Percentiles rank a stretch among this genome's conserved stretches.
Conservation (phyloP, 768 basidiomycete species). For the Kwoniella pini region DNA sequence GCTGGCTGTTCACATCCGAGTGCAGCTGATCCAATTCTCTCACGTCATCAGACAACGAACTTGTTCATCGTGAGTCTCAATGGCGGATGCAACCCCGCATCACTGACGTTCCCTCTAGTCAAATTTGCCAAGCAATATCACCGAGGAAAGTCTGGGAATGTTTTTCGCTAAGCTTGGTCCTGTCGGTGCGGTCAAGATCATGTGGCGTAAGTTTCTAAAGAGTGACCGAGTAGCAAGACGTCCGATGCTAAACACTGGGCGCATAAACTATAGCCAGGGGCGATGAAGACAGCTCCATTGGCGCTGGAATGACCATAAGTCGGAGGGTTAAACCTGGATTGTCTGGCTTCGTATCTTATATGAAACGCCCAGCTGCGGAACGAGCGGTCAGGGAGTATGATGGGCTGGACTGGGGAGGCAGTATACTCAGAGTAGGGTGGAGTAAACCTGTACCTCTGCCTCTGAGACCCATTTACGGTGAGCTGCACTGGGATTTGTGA, state of each 20-base stretch:
- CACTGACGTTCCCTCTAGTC: conserved; percentile 48
- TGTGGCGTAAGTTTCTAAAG: conserved; percentile 70
- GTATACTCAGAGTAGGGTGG: conserved; percentile 85
- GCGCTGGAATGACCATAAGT: conserved; percentile 71
- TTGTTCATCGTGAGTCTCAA: conserved; percentile 69
- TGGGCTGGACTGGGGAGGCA: conserved; percentile 93
- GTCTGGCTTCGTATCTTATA: conserved; percentile 95
- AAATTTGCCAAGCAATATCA: conserved; percentile 83
- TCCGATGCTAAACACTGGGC: too few species aligned
- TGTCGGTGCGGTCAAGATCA: conserved; percentile 74
- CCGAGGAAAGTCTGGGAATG: conserved; percentile 77
- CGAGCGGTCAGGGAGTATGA: conserved; percentile 83
- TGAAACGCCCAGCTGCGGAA: conserved; percentile 91
- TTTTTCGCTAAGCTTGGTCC: conserved; percentile 91
- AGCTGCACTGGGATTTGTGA: conserved; percentile 19
- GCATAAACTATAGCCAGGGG: conserved; percentile 59
- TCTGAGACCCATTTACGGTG: conserved; percentile 70
- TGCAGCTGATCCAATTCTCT: conserved; percentile 5
- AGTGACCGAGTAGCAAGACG: background rate
- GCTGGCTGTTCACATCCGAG: background rate
- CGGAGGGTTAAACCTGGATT: conserved; percentile 66
- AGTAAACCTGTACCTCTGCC: conserved; percentile 93
- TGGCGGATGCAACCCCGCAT: background rate
- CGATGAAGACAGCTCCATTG: conserved; percentile 67
- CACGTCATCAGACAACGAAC: conserved; percentile 73